phyloP scores from a whole-genome alignment of 2,329 filamentous ascomycete genomes.

The Paradendryphiella salina region DNA sequence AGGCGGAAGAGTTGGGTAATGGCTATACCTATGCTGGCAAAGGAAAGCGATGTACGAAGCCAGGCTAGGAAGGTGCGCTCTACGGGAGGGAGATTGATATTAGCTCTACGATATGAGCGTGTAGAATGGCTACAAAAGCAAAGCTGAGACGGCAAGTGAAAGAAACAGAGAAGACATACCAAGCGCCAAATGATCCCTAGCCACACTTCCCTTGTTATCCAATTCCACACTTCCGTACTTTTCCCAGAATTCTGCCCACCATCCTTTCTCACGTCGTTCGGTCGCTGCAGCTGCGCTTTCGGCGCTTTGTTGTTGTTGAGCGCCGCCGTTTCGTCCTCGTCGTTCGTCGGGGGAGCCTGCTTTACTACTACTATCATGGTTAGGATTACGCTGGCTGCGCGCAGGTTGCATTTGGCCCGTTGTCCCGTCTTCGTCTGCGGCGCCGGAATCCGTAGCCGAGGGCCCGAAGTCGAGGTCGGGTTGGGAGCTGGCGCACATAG shows the following conservation, averaged over 20 bases:
- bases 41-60: conserved; percentile 79
- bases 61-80: conserved; percentile 85
- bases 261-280: conserved; percentile 41
- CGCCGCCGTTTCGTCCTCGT: not conserved
- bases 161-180: conserved; percentile 54
- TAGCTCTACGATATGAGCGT: not conserved
- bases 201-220: conserved; percentile 84
- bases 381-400: not conserved
- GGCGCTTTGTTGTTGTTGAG: conserved; percentile 17
- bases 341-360: too few species aligned
- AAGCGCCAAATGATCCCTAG: conserved; percentile 77
- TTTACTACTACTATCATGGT: not conserved
- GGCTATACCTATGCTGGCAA: conserved; percentile 80
- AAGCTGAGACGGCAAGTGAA: conserved; percentile 21
- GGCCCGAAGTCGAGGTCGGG: not conserved
- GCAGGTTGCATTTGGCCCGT: not conserved
- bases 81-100: conserved; percentile 37
- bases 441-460: not conserved
- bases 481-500: conserved; percentile 4
- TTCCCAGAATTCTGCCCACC: conserved; percentile 60
- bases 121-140: not conserved
- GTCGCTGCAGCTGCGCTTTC: conserved; percentile 29
- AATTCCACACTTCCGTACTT: conserved; percentile 71
- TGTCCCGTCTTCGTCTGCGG: conserved; percentile 3
- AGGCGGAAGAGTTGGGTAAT: conserved; percentile 84